Conservation (phyloP, 148 eudicot genomes). For the Beta vulgaris region DNA sequence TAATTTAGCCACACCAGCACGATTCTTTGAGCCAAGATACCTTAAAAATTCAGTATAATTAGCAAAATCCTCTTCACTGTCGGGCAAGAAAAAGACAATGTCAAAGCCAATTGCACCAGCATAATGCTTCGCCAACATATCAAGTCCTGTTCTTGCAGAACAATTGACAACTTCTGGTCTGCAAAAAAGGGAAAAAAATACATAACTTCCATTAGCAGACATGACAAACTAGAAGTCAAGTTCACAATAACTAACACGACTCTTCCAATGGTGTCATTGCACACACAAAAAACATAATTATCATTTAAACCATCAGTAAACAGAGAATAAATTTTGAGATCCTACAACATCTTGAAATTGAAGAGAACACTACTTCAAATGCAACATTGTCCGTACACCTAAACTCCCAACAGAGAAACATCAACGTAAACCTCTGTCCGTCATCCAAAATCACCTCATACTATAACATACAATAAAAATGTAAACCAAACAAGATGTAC, state of each 20-base stretch:
- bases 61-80: slow-evolving; percentile 89
- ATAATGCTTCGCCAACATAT: slow-evolving; percentile 77
- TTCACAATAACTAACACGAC: neutral
- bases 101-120: slow-evolving; percentile 72
- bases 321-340: neutral
- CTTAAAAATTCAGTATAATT: slow-evolving; percentile 84
- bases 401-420: neutral
- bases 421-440: too few relatives aligned
- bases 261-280: neutral
- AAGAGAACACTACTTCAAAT: neutral
- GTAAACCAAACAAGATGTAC: neutral
- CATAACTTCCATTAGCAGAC: neutral
- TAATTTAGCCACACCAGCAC: slow-evolving; percentile 93
- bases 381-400: neutral
- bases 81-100: slow-evolving; percentile 82
- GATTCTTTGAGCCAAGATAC: slow-evolving; percentile 67
- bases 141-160: slow-evolving; percentile 90
- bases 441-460: too few relatives aligned
- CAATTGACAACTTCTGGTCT: slow-evolving; percentile 86
- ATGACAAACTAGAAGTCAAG: neutral
- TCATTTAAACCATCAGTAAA: neutral
- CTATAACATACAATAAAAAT: too few relatives aligned
- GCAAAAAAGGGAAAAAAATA: slow-evolving; percentile 36
- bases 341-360: neutral
- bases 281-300: neutral